Evolutionary conservation across 208 protist genomes (phyloP), one percentile per base, ranked within the genome.

Genomic region (Angomonas deanei): DNA sequence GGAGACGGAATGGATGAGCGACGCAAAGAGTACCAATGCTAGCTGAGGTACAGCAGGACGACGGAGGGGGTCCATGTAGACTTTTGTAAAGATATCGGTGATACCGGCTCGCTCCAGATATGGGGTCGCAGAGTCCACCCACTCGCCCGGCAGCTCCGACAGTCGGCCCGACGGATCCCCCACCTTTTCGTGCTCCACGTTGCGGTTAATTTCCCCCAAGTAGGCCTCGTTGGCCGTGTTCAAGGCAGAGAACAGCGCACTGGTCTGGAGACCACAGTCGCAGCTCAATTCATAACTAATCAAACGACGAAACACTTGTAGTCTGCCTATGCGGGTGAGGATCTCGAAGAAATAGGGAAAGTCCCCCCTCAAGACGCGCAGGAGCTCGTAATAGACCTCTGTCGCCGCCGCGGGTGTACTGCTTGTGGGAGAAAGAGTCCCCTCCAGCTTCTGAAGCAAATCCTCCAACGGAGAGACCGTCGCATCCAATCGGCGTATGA

Each of bases 281-380:
- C 68, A 77, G 42, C 84, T 91, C 6, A 99, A 80, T 70, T 96
- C 83, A 52, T 94, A 88, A 8, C 85, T 83, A 53, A 98, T 86
- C 61, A 94, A 89, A 34, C 78, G 66, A 2, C 97, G 80, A 57
- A 99, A 79, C 2, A 98, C 63, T 72, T 86, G 83, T 24, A 91
- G 63, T 5, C 87, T 76, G 0, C 86, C 88, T 17, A 92, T 32
- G 26, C 80, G 78, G 49, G 82, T 75, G 26, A 93, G 21, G 53
- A 72, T 50, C 13, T 67, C 64, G 4, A 64, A 70, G 6, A 76
- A 52, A 24, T 74, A 64, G 19, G 69, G 17, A 2, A 59, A 65
- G 2, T 66, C 52, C 26, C 66, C 56, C 34, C 47, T 42, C n/a
- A 78, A 70, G 0, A 55, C 31, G 23, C 13, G 19, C 55, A 60